Evolutionary conservation across 495 filamentous ascomycete species (phyloP), one percentile per base, ranked within the genome.

Genomic region (Penicillium lividum): DNA sequence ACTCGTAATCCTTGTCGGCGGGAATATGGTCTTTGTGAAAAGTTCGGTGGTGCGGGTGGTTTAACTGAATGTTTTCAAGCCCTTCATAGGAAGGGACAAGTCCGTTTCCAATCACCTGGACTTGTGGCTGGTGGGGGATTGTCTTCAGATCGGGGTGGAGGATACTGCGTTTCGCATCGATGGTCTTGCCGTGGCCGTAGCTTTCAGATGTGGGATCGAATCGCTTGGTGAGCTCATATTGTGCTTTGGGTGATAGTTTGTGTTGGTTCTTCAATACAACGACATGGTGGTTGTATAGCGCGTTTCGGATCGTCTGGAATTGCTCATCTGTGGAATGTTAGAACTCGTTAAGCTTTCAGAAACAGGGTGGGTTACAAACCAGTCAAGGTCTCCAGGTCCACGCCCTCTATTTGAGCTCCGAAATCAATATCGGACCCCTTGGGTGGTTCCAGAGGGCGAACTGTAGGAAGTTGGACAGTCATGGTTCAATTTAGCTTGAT

Each of bases 101-200:
- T 15, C 88, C 88, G 68, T 91, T 89, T 43, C 88, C 88, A 62
- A 91, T 90, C 46, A 90, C 83, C 62, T 91, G 88, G 5, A 91
- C 87, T 69, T 91, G 86, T 9, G 88, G 87, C 66, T 91, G 88
- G 69, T 89, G 87, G 0, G 88, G 88, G 42, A 90, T 82, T 2
- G 88, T 91, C 71, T 91, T 90, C 15, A 90, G 78, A 62, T 91
- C 88, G 1, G 88, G 88, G 63, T 90, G 88, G 18, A 91, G 80
- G 67, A 91, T 83, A 64, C 80, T 85, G 44, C 86, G 81, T 64
- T 87, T 86, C 3, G 76, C 78, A 66, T 88, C 86, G 62, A 88
- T 73, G 16, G 86, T 86, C 65, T 86, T 87, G 68, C 87, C 88
- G 65, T 90, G 88, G 43, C 88, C 88, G 72, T 91, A 91, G 18